Evolutionary conservation across 345 rosid species (phyloP), one percentile per base, ranked within the genome.

Genomic region (Eucalyptus melliodora): DNA sequence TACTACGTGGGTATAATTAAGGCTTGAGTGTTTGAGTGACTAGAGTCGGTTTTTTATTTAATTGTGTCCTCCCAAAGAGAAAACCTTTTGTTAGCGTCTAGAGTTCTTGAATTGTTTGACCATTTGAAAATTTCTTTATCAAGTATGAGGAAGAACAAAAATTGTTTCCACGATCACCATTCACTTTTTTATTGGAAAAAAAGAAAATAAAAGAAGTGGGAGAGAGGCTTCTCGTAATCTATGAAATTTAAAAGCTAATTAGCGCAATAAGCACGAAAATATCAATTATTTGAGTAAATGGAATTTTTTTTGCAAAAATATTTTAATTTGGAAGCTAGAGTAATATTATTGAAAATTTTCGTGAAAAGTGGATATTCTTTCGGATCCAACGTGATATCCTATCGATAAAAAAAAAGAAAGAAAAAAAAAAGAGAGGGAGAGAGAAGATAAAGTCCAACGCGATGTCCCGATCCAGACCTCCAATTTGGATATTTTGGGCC

Each of bases 1-100:
- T 53, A 8, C 1, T 21, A 1, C 0, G 0, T 21, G 59, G 59
- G 26, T 53, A 19, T 53, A 53, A 53, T 19, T 8, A 19, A 53
- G 11, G 26, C 5, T 53, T 21, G 11, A 53, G 59, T 19, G 10
- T 34, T 69, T 31, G 5, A 67, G 42, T 67, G 80, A 21, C 47
- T 6, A 37, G 24, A 2, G 1, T 37, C 0, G 12, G 2, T 11
- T 21, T 77, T 19, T 53, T 53, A 53, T 53, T 53, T 53, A 53
- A 53, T 3, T 37, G 14, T 21, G 47, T 4, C 27, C 47, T 3
- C 9, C 15, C 47, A 21, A 10, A 40, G 42, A 40, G 47, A 2
- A 77, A 77, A 19, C 83, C 16, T 5, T 19, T 19, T 19, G 81
- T 40, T 34, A 5, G 45, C 45, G 5, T 72, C 24, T 69, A 4